Base-by-base conservation (phyloP, 495 filamentous ascomycete genomes). In the Aspergillus homomorphus region DNA sequence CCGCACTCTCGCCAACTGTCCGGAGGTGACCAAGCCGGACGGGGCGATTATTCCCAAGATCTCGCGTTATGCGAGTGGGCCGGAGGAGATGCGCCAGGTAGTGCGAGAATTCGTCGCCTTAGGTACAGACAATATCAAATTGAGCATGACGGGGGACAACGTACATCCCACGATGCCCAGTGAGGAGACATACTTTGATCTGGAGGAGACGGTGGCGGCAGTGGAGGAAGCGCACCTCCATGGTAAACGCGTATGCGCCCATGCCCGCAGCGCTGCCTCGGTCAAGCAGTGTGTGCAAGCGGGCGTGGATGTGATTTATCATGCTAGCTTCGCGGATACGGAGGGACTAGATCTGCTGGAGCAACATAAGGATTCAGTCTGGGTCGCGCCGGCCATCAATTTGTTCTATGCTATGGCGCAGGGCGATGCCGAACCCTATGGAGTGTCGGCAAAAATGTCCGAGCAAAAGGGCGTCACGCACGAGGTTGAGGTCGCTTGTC, bases 241-340 rank as follows among this genome's bases (percentile, higher is more conserved):
- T 30, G 75, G 75, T 4, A 67, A 71, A 43, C 50, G 79, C 24
- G 66, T 82, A 4, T 83, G 80, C 59, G 70, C 79, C 15, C 79
- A 82, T 64, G 80, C 80, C 7, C 64, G 80, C 56, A 72, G 78
- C 9, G 65, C 73, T 14, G 78, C 81, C 41, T 75, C 75, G n/a
- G 73, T 83, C 30, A 72, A 65, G 28, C 73, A 78, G 66, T 77
- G 73, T 51, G 64, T 80, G 21, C 62, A 63, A 26, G 70, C 75
- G 43, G 79, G 79, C 0, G 79, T 83, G 4, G 79, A 83, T 54
- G 76, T 81, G 4, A 80, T 83, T 19, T 83, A 80, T 56, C 80
- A 83, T 58, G 80, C 79, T 4, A 71, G 65, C 0, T 83, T 73
- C 50, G 77, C 75, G 4, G 80, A 82, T 57, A 71, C 76, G 16